These are phyloP conservation scores for Amanita exitialis DNA, from an alignment of 768 basidiomycete genomes.

Conservation along the genomic window DNA sequence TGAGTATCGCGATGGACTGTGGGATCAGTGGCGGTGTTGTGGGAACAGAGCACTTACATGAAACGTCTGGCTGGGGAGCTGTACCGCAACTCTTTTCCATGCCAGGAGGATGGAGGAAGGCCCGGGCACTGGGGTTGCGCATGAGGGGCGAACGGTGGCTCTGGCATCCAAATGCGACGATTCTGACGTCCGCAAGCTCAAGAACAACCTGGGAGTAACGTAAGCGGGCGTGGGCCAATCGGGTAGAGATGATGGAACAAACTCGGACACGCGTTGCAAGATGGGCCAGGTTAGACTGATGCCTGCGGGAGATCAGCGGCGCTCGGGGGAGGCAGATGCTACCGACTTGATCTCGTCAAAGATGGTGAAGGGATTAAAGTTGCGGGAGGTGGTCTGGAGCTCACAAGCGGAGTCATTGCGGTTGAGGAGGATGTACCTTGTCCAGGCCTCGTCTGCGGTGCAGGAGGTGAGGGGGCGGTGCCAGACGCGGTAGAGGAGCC, in stretches of 20 bases:
- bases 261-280: constrained; percentile 61
- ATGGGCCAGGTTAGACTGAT: constrained; percentile 60
- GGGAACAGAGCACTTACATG: constrained; percentile 17
- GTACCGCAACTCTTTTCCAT: constrained; percentile 25
- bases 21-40: background rate
- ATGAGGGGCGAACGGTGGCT: constrained; percentile 44
- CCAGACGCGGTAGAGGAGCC: constrained; percentile 61
- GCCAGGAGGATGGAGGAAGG: constrained; percentile 62
- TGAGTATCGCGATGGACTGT: constrained; percentile 24
- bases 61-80: constrained; percentile 7
- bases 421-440: constrained; percentile 70
- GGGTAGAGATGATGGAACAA: constrained; percentile 15
- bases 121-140: constrained; percentile 59
- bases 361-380: constrained; percentile 54
- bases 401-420: constrained; percentile 70
- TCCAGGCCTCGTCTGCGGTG: constrained; percentile 77
- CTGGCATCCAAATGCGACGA: constrained; percentile 62
- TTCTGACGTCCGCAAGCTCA: constrained; percentile 60
- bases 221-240: background rate
- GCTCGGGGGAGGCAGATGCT: background rate
- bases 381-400: constrained; percentile 56
- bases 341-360: constrained; percentile 72
- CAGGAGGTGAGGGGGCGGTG: constrained; percentile 63
- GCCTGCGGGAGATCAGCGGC: constrained; percentile 23
- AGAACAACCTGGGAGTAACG: constrained; percentile 43